These are phyloP conservation scores for Yamadazyma epiphylla DNA, from an alignment of 1,139 yeast species.

Conservation along the genomic window DNA sequence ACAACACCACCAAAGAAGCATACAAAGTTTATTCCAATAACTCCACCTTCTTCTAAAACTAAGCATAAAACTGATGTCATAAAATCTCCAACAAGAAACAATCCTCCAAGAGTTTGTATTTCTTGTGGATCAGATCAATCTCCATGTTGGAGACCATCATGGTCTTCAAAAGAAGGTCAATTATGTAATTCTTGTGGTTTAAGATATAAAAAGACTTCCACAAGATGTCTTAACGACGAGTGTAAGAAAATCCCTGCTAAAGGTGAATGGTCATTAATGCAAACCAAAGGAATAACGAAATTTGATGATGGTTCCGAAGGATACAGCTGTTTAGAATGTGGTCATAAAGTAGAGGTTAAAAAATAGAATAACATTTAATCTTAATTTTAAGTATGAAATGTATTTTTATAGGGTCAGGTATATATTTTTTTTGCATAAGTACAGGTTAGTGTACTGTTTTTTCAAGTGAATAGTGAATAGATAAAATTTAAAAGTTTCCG, in stretches of 20 bases:
- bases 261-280: conserved; percentile 93
- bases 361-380: conserved; percentile 11
- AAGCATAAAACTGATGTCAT: conserved; percentile 25
- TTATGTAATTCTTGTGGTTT: conserved; percentile 95
- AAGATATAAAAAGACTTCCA: conserved; percentile 89
- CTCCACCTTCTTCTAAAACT: conserved; percentile 39
- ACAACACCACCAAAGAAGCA: conserved; percentile 17
- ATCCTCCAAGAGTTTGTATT: conserved; percentile 60
- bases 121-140: conserved; percentile 91
- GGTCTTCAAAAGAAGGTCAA: conserved; percentile 88
- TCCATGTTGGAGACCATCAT: conserved; percentile 98
- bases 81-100: conserved; percentile 33
- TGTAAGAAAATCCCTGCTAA: conserved; percentile 94
- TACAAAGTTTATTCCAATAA: conserved; percentile 37
- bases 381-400: not conserved
- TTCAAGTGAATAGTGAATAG: too few relatives aligned
- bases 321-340: conserved; percentile 70
- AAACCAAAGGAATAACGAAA: conserved; percentile 51
- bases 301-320: conserved; percentile 43
- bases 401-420: too few relatives aligned
- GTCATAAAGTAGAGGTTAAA: conserved; percentile 42
- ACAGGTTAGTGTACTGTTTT: not conserved
- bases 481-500: too few relatives aligned
- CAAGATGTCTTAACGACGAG: conserved; percentile 70
- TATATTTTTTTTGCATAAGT: not conserved